Conservation (phyloP, 1,139 yeast species). For the Zygosaccharomyces pseudobailii region DNA sequence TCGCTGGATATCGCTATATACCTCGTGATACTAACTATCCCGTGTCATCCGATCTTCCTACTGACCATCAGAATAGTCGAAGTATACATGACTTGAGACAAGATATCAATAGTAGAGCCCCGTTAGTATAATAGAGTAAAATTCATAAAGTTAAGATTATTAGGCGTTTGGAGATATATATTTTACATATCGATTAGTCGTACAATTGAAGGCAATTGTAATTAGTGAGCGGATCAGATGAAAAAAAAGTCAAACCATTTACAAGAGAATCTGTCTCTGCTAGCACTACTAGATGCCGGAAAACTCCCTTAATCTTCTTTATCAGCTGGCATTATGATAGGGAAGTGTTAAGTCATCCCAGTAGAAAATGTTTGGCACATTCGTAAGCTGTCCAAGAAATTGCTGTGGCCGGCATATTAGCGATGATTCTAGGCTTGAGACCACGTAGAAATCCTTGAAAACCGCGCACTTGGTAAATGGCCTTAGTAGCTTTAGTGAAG, state of each 20-base stretch:
- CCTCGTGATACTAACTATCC: constrained; percentile 47
- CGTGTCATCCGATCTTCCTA: constrained; percentile 46
- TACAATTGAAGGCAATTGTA: background rate
- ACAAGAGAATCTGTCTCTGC: constrained; percentile 1
- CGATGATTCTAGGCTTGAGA: constrained; percentile 82
- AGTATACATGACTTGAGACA: constrained; percentile 31
- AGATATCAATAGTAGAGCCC: constrained; percentile 18
- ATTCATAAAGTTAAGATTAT: background rate
- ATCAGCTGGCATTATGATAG: background rate
- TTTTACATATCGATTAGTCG: constrained; percentile 3
- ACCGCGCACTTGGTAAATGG: constrained; percentile 65
- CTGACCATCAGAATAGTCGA: constrained; percentile 36
- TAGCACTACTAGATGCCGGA: background rate
- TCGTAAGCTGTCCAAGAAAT: constrained; percentile 98
- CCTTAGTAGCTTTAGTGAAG: constrained; percentile 64
- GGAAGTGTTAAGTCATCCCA: background rate
- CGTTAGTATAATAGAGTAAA: background rate
- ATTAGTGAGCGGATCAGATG: background rate
- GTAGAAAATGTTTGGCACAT: constrained; percentile 65
- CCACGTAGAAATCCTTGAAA: constrained; percentile 74
- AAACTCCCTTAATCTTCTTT: background rate
- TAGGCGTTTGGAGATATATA: background rate
- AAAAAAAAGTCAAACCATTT: constrained; percentile 1
- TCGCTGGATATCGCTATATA: constrained; percentile 23
- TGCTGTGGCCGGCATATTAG: constrained; percentile 95